Conservation (phyloP, 441 rosid genomes). For the Eruca vesicaria region DNA sequence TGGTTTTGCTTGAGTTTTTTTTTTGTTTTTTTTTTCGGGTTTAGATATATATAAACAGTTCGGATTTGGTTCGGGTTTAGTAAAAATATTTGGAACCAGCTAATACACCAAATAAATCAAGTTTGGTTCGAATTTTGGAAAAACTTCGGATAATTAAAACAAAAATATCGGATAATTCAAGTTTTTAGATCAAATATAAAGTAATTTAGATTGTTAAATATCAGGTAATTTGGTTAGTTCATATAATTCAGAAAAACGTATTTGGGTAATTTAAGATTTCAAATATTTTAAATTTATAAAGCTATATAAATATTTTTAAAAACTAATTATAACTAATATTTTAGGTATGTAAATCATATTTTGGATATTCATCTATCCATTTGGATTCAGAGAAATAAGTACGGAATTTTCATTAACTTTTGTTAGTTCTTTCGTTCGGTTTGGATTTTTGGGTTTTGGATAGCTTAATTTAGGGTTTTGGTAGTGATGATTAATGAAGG, state of each 20-base stretch:
- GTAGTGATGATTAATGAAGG: neutral
- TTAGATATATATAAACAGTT: neutral
- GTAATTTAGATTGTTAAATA: too few relatives aligned
- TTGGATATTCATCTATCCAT: neutral
- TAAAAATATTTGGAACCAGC: neutral
- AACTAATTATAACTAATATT: neutral
- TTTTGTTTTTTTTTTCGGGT: neutral
- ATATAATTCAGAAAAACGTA: neutral
- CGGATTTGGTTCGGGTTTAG: neutral
- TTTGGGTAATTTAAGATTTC: too few relatives aligned
- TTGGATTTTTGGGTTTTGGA: neutral
- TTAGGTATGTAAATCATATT: neutral
- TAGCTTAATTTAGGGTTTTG: neutral
- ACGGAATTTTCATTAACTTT: neutral
- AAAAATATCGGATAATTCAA: too few relatives aligned
- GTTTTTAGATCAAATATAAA: neutral
- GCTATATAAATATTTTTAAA: neutral
- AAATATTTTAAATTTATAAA: neutral
- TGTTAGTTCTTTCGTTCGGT: neutral
- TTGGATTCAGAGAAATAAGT: neutral
- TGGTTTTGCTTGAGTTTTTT: neutral
- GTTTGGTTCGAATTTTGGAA: too few relatives aligned
- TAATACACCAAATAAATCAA: neutral
- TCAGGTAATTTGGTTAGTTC: neutral
- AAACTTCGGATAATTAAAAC: too few relatives aligned